Evolutionary conservation across 768 basidiomycete species (phyloP).

Genomic region (Russula emetica): DNA sequence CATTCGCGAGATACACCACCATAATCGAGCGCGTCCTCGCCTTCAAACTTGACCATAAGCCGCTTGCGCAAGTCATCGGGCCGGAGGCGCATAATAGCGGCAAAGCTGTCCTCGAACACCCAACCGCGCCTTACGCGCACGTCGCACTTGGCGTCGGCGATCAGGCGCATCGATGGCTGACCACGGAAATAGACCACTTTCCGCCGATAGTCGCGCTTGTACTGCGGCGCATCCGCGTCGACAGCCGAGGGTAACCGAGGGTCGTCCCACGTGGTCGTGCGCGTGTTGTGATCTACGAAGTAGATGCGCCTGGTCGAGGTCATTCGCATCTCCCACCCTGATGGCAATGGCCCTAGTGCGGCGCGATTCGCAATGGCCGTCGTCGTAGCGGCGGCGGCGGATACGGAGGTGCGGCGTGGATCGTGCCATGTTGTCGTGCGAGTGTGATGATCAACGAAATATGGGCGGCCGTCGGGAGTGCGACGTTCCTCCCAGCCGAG

Average conservation of each 20-base stretch:
- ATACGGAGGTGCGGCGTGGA: slow-evolving; percentile 59
- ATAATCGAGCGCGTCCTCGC: slow-evolving; percentile 76
- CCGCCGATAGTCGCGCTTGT: slow-evolving; percentile 88
- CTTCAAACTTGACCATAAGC: slow-evolving; percentile 71
- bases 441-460: slow-evolving; percentile 73
- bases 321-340: slow-evolving; percentile 93
- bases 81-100: slow-evolving; percentile 75
- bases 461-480: slow-evolving; percentile 79
- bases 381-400: slow-evolving; percentile 43
- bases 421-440: slow-evolving; percentile 91
- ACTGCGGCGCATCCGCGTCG: slow-evolving; percentile 89
- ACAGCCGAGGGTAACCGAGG: slow-evolving; percentile 78
- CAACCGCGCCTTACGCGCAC: slow-evolving; percentile 75
- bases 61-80: slow-evolving; percentile 67
- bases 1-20: slow-evolving; percentile 81
- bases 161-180: slow-evolving; percentile 77
- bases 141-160: slow-evolving; percentile 74
- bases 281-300: slow-evolving; percentile 89
- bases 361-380: slow-evolving; percentile 39
- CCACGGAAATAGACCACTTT: slow-evolving; percentile 92
- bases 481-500: slow-evolving; percentile 91
- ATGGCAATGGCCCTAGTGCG: slow-evolving; percentile 68
- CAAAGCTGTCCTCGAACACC: slow-evolving; percentile 84
- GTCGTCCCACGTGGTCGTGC: slow-evolving; percentile 92
- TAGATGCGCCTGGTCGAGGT: slow-evolving; percentile 83